Evolutionary conservation across 176 grass and related monocot genomes (phyloP), one percentile per base, ranked within the genome.

Genomic region (Calamus simplicifolius): DNA sequence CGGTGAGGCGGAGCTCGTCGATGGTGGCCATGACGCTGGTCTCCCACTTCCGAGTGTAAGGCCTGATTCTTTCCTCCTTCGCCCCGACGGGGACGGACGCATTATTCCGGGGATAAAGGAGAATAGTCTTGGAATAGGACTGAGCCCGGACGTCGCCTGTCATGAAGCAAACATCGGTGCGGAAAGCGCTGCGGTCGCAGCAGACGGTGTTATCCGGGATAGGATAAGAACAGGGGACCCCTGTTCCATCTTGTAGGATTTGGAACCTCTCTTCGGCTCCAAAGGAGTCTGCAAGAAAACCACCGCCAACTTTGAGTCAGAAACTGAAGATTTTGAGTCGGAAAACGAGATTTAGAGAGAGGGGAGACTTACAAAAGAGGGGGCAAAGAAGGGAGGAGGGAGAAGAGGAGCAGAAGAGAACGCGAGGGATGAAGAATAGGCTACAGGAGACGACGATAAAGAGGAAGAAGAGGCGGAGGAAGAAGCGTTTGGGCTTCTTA

Each of bases 11-110:
- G 25, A 95, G 70, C 77, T 89, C 85, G 63, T 86, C 81, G 80
- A 95, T 86, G 59, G 85, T 89, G 67, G 59, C 28, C 90, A 89
- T 95, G 66, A 89, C 8, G 56, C 59, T 76, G 17, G 76, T 63
- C 67, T 95, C 90, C 85, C 85, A 95, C 75, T 95, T 95, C 49
- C 90, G 79, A 16, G 85, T 89, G 73, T 83, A 84, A 0, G 84
- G 77, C 1, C 43, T 70, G 17, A 85, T 64, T 57, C 19, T 30
- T 75, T 95, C 81, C 70, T 81, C 89, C 58, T 8, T 5, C 21
- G 35, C 14, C 5, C 28, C 3, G 29, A 6, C 4, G 68, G 19
- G 15, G 70, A 67, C 55, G 29, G 58, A 49, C 62, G 49, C 53
- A 13, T 49, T 55, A 1, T 74, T 53, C 35, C 52, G 6, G 27